These are phyloP conservation scores for Letharia lupina DNA, from an alignment of 495 filamentous ascomycete species.

Conservation along the genomic window DNA sequence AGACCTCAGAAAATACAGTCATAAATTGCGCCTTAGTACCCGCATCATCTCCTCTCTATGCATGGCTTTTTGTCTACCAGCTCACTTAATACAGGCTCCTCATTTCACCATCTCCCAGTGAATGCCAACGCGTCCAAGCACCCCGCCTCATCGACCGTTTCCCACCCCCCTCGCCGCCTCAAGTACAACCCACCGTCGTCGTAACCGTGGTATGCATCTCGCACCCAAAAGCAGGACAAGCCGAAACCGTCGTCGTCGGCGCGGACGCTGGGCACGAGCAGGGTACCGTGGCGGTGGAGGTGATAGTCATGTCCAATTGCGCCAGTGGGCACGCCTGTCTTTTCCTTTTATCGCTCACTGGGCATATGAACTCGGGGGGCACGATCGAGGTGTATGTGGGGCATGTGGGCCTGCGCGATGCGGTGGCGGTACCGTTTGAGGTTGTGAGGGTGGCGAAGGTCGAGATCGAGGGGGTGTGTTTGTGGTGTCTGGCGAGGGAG, in stretches of 20 bases:
- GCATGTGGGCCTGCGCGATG: neutral
- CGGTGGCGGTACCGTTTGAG: neutral
- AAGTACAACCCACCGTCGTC: neutral
- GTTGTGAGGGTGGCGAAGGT: neutral
- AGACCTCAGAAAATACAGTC: too few species aligned
- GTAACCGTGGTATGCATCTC: neutral
- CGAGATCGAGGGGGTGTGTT: neutral
- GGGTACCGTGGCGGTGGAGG: neutral
- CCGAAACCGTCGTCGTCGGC: neutral
- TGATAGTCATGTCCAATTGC: neutral
- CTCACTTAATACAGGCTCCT: too few species aligned
- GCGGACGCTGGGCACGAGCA: neutral
- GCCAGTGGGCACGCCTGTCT: neutral
- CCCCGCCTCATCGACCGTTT: too few species aligned
- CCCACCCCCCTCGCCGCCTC: too few species aligned
- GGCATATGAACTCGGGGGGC: neutral
- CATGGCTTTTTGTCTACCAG: too few species aligned
- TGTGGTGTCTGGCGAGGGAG: neutral
- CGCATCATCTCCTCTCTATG: too few species aligned
- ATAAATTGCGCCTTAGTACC: too few species aligned
- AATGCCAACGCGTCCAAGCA: too few species aligned
- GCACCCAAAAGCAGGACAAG: neutral
- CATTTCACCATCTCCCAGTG: too few species aligned
- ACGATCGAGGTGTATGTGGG: neutral
- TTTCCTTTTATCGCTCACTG: neutral